Percentiles rank a stretch among this genome's conserved stretches.
These are phyloP conservation scores for Rhododendron ferrugineum DNA, from an alignment of 148 eudicot species.

Conservation along the genomic window DNA sequence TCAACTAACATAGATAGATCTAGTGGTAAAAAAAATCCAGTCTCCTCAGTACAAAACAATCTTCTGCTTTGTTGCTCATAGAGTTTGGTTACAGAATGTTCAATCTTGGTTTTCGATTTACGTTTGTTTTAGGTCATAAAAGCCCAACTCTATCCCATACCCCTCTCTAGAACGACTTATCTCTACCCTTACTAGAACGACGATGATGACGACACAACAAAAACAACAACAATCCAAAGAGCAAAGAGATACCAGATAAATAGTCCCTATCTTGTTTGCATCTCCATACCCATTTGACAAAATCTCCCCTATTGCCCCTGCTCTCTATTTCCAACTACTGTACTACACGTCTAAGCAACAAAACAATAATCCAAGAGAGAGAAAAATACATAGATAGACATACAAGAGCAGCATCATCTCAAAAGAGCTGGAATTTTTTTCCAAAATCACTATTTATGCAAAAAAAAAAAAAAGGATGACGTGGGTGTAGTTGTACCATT, in stretches of 20 bases:
- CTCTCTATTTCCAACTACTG: too few species aligned
- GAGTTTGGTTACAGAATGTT: background rate
- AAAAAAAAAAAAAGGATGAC: background rate
- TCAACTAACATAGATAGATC: background rate
- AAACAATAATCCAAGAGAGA: background rate
- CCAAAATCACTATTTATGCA: background rate
- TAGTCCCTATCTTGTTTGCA: background rate
- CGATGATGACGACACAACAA: too few species aligned
- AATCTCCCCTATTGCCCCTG: background rate
- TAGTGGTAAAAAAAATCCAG: background rate
- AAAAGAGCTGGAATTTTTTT: background rate
- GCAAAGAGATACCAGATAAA: background rate
- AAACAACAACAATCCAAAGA: background rate
- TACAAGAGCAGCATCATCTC: background rate
- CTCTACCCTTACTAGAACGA: background rate
- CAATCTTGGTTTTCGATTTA: background rate
- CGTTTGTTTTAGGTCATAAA: background rate
- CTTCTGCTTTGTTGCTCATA: background rate
- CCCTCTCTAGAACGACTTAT: background rate
- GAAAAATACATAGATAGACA: background rate
- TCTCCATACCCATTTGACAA: background rate
- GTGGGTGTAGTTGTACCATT: background rate
- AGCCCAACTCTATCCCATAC: background rate
- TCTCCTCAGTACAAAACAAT: background rate
- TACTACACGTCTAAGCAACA: background rate